Base-by-base conservation (phyloP, 148 eudicot genomes). In the Rhododendron ferrugineum region DNA sequence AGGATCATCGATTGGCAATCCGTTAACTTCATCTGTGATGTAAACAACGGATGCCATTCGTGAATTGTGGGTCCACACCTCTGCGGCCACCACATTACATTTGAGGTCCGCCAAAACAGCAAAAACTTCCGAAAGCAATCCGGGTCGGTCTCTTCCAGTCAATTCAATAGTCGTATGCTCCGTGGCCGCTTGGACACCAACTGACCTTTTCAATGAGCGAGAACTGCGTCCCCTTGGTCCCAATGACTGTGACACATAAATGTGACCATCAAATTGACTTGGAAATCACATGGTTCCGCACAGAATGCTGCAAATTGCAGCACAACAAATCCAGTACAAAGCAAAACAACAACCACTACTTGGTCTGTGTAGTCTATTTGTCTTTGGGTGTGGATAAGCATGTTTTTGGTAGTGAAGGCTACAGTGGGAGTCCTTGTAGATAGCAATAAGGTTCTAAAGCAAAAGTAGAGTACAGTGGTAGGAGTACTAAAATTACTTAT, bases 21-120 rank as follows among this genome's bases (percentile, higher is more conserved):
- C 98, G 20, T 84, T 88, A 18, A 85, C 64, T 34, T 93, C 92
- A 85, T 96, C 97, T 0, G 97, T 96, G 80, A 96, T 92, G 87
- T 94, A 95, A 50, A 95, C 89, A 2, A 96, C 94, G 0, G 98
- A 92, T 18, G 99, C 99, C 97, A 96, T 91, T 88, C 99, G 90
- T 4, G 97, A 93, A 78, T 93, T 96, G 85, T 96, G 99, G 75
- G 99, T 96, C 99, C 99, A 96, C 15, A 96, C 95, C 81, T 96
- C 98, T 0, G 99, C 94, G 18, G 93, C 93, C 58, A 92, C 97
- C 49, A 95, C 90, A 42, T 96, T 96, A 83, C 99, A 96, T 78
- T 93, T 92, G 28, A 93, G 94, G 78, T 95, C 94, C 0, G 92
- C 77, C 13, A 96, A 93, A 44, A 96, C 94, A 1, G 98, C 97